Base-by-base conservation (phyloP, 495 filamentous ascomycete genomes). In the Neurospora hispaniola region DNA sequence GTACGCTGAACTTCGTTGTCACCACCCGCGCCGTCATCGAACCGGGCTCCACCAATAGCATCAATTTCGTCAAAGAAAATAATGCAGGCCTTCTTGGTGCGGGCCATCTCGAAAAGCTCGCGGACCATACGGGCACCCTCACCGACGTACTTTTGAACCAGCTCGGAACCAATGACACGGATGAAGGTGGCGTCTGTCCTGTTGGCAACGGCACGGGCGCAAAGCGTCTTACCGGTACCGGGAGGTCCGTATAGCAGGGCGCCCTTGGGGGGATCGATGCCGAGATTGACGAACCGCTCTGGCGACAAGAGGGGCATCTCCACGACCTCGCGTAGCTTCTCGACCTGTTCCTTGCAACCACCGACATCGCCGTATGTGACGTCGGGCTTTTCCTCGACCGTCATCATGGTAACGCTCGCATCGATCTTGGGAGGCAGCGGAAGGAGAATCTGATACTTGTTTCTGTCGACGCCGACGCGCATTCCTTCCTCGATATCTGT, bases 21-120 rank as follows among this genome's bases (percentile, higher is more conserved):
- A 74, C 96, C 96, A 76, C 96, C 96, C 59, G 96, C 96, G 68
- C 96, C 96, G 78, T 99, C 96, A 78, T 99, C 96, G 78, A 99
- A 98, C 77, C 96, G 93, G n/a, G 96, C 96, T 74, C 96, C 96
- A 79, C 96, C 96, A 73, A 99, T 92, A 41, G 96, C 96, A 82
- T 99, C 96, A 76, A 99, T 96, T 84, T 99, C 96, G 85, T 99
- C 96, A 82, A 99, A 99, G 90, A 99, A 99, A 83, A 99, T 99
- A 80, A 99, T 99, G 83, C 96, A 99, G 18, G 96, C 96, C 83
- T 99, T 99, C 89, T 99, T 99, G 59, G 96, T 99, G 70, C 96
- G 92, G 20, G 96, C 96, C 96, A 99, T 99, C 84, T 99, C 96
- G 83, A 99, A 99, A 3, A 99, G 88, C 84, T 99, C 96, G 75